These are phyloP conservation scores for Leccinum solheimii DNA, from an alignment of 1,284 basidiomycete genomes.

Conservation along the genomic window DNA sequence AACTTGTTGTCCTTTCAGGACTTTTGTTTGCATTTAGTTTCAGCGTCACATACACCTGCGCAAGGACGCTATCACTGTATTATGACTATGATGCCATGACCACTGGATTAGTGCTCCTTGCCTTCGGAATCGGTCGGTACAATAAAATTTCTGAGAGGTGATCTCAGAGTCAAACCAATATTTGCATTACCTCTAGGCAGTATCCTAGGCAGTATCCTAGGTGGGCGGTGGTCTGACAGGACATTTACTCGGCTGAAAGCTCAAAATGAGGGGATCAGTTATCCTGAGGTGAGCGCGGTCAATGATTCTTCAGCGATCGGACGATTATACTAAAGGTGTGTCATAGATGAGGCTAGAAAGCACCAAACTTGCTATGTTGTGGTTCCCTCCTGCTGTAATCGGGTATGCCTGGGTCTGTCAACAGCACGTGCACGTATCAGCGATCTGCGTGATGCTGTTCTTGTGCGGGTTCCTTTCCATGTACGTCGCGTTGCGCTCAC, in stretches of 20 bases:
- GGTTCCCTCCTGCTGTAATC: slow-evolving; percentile 59
- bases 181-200: slow-evolving; percentile 44
- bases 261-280: slow-evolving; percentile 60
- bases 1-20: slow-evolving; percentile 52
- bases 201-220: slow-evolving; percentile 68
- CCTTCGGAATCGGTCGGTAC: slow-evolving; percentile 65
- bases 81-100: slow-evolving; percentile 73
- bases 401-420: slow-evolving; percentile 80
- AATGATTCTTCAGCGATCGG: too few species aligned
- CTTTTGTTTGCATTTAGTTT: slow-evolving; percentile 72
- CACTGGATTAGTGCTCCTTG: slow-evolving; percentile 77
- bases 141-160: background rate
- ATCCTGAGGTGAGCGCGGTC: slow-evolving; percentile 58
- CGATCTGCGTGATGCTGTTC: slow-evolving; percentile 65
- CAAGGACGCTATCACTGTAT: slow-evolving; percentile 62
- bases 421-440: slow-evolving; percentile 63
- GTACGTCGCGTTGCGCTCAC: slow-evolving; percentile 42
- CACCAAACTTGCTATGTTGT: slow-evolving; percentile 54
- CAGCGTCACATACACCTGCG: slow-evolving; percentile 68
- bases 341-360: slow-evolving; percentile 72
- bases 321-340: background rate
- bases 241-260: slow-evolving; percentile 59
- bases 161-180: background rate
- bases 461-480: slow-evolving; percentile 68
- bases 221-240: slow-evolving; percentile 77